Conservation (phyloP, 306 rosid species). For the Pterocarpus santalinus region DNA sequence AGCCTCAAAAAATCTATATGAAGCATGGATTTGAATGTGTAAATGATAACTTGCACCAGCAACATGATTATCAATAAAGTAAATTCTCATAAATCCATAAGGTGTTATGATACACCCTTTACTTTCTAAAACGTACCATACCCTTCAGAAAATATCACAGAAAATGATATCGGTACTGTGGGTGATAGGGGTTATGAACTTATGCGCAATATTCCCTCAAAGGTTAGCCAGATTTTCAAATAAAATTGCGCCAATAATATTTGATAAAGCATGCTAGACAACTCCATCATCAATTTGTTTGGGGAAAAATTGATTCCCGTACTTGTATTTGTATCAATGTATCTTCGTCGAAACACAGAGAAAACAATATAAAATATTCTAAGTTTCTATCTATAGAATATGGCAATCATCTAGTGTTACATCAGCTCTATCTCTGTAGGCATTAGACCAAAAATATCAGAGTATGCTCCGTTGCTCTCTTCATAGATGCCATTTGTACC, state of each 20-base stretch:
- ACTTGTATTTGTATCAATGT: slow-evolving; percentile 7
- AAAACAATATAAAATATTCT: slow-evolving; percentile 35
- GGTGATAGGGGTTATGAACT: no score
- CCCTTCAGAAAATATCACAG: no score
- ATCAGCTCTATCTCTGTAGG: slow-evolving; percentile 37
- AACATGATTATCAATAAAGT: no score
- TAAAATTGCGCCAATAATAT: background rate
- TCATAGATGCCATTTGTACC: slow-evolving; percentile 38
- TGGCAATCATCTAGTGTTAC: slow-evolving; percentile 29
- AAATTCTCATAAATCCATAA: no score
- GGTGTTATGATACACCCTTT: no score
- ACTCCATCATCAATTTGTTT: background rate
- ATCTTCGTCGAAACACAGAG: slow-evolving; percentile 12
- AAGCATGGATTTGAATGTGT: no score
- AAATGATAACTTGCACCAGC: no score
- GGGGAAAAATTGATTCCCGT: background rate
- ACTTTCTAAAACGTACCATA: no score
- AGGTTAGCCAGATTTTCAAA: background rate
- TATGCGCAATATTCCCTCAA: no score
- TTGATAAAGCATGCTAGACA: background rate
- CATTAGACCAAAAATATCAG: slow-evolving; percentile 29
- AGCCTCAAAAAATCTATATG: no score
- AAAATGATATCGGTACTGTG: no score
- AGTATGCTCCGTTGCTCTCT: slow-evolving; percentile 23
- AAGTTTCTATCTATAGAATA: slow-evolving; percentile 40